Evolutionary conservation across 805 yeast species (phyloP), one percentile per base, ranked within the genome.

Genomic region (Schizosaccharomyces pombe): DNA sequence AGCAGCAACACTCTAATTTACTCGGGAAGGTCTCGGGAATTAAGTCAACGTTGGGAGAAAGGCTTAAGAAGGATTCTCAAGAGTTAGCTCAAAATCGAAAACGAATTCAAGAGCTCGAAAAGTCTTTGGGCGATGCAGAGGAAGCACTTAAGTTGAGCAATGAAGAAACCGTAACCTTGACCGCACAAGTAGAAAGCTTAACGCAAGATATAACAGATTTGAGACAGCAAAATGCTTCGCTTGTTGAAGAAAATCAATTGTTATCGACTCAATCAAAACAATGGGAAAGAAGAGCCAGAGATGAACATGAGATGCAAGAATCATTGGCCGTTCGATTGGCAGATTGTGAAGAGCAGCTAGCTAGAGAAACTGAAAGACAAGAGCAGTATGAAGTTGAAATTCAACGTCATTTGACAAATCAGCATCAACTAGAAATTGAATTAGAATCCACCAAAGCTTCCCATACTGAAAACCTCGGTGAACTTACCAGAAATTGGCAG

Each of bases 41-140:
- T 55, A 65, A 67, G 54, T 52, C 61, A 11, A 62, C 68, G 4
- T 65, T 63, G 67, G 75, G 66, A 63, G 75, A 64, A 69, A 71
- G 68, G 58, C 68, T 61, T 68, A 71, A 64, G 67, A 67, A 64
- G 19, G 71, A 70, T 54, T 62, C 69, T 54, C 59, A 59, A 26
- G 63, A 60, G 37, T 54, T 61, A 31, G 54, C 56, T 24, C 56
- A 60, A 24, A 57, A 55, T 22, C 55, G 58, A 43, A 54, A 56
- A 6, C 52, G 32, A 54, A 60, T 67, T 22, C 72, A 65, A 5
- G 57, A 61, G 0, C 52, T 63, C 26, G 67, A 62, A 39, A 63
- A 61, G 47, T 73, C 67, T 55, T 65, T 63, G 33, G 60, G 64
- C 26, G 67, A 67, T 39, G 55, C 66, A 4, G 63, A 62, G n/a